phyloP scores from a whole-genome alignment of 305 asterid species.

The Striga hermonthica region DNA sequence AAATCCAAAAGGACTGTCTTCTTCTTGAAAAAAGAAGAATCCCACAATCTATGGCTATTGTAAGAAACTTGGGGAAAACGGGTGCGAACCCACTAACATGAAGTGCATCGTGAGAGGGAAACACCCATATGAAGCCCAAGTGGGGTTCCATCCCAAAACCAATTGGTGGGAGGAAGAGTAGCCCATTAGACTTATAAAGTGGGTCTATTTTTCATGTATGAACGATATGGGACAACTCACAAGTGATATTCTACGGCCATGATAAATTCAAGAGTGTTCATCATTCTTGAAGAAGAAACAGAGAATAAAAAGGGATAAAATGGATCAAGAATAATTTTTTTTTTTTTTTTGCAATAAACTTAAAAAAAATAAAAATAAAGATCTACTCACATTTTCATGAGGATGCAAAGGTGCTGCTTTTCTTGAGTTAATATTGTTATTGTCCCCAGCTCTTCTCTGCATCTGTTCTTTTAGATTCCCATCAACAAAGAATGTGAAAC shows the following conservation, averaged over 20 bases:
- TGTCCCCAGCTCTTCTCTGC: conserved; percentile 38
- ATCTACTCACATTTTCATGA: conserved; percentile 49
- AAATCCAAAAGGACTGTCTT: not conserved
- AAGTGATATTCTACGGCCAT: too few species aligned
- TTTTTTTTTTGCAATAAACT: not conserved
- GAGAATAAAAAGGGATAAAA: too few species aligned
- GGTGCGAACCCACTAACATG: too few species aligned
- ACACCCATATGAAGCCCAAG: too few species aligned
- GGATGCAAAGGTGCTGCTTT: conserved; percentile 51
- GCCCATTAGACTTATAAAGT: too few species aligned
- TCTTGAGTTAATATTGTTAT: conserved; percentile 36
- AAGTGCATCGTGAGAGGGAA: too few species aligned
- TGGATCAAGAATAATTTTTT: too few species aligned
- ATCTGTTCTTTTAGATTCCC: conserved; percentile 31
- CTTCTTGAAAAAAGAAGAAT: not conserved
- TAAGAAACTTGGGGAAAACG: too few species aligned
- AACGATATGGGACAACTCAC: too few species aligned
- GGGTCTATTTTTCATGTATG: too few species aligned
- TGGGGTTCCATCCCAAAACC: too few species aligned
- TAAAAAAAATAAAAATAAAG: not conserved
- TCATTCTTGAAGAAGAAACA: not conserved
- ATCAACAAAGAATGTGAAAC: not conserved
- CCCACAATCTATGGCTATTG: not conserved
- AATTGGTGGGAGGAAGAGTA: too few species aligned
- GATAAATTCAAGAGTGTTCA: not conserved